Evolutionary conservation across 331 rosid species (phyloP).

Genomic region (Saraca asoca): DNA sequence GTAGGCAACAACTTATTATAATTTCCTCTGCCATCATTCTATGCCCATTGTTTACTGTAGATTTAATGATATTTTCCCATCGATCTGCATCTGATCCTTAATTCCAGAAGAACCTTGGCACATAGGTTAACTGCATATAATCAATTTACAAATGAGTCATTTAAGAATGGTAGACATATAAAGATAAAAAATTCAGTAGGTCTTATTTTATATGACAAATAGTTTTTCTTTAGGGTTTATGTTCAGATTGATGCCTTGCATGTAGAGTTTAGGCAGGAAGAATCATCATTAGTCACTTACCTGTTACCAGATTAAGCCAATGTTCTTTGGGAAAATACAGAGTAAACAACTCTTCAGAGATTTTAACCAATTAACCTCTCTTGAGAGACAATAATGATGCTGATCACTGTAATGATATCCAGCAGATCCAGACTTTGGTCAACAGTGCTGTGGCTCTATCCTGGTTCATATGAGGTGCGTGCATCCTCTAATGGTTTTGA

Average conservation of each 20-base stretch:
- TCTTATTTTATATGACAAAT: slow-evolving; percentile 16
- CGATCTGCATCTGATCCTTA: slow-evolving; percentile 4
- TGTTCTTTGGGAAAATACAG: slow-evolving; percentile 16
- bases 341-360: slow-evolving; percentile 18
- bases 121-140: not conserved
- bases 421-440: slow-evolving; percentile 76
- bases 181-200: slow-evolving; percentile 18
- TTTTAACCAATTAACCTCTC: slow-evolving; percentile 12
- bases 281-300: slow-evolving; percentile 18
- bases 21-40: slow-evolving; percentile 17
- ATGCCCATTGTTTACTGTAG: not conserved
- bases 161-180: not conserved
- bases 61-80: not conserved
- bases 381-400: slow-evolving; percentile 21
- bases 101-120: slow-evolving; percentile 9
- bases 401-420: slow-evolving; percentile 37
- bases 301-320: slow-evolving; percentile 28
- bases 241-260: not conserved
- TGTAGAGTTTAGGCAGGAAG: slow-evolving; percentile 12
- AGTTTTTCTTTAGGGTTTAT: not conserved
- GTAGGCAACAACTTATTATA: slow-evolving; percentile 10
- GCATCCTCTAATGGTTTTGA: slow-evolving; percentile 15
- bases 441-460: slow-evolving; percentile 84
- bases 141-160: not conserved
- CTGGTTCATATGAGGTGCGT: slow-evolving; percentile 89